phyloP scores from a whole-genome alignment of 768 basidiomycete genomes.

The Goffeauzyma gilvescens region DNA sequence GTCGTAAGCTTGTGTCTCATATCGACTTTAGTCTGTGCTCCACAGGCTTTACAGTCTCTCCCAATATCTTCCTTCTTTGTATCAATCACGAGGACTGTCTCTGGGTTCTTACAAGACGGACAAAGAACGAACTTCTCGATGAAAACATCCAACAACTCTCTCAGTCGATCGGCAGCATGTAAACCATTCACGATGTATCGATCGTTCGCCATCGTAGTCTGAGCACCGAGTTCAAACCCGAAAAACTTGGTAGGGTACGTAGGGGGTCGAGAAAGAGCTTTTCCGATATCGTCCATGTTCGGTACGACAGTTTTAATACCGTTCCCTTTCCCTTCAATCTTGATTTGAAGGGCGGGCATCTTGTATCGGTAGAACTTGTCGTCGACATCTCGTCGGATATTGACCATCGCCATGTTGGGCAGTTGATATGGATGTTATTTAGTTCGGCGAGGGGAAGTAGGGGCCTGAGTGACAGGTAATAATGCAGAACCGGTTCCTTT shows the following conservation, averaged over 20 bases:
- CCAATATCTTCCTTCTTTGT: constrained; percentile 66
- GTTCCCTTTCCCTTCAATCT: constrained; percentile 98
- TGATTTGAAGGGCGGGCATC: constrained; percentile 85
- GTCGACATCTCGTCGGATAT: constrained; percentile 32
- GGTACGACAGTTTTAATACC: constrained; percentile 94
- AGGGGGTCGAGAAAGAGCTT: constrained; percentile 82
- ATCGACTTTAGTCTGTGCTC: constrained; percentile 73
- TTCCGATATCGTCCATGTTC: constrained; percentile 95
- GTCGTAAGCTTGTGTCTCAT: constrained; percentile 94
- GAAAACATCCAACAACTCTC: constrained; percentile 87
- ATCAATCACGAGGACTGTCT: constrained; percentile 83
- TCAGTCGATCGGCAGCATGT: constrained; percentile 72
- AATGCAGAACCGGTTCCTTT: no score
- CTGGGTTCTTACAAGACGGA: constrained; percentile 94
- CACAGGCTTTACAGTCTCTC: constrained; percentile 96
- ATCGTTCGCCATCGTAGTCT: constrained; percentile 88
- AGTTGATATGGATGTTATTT: neutral
- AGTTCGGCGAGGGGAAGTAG: no score
- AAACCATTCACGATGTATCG: constrained; percentile 97
- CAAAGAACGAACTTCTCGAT: constrained; percentile 98
- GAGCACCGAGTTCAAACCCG: constrained; percentile 93
- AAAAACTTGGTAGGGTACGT: constrained; percentile 98
- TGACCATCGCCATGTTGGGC: constrained; percentile 32
- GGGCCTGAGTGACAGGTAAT: no score
- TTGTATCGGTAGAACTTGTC: constrained; percentile 38